phyloP scores from a whole-genome alignment of 2,329 filamentous ascomycete genomes.

The Cladosporium cucumerinum region DNA sequence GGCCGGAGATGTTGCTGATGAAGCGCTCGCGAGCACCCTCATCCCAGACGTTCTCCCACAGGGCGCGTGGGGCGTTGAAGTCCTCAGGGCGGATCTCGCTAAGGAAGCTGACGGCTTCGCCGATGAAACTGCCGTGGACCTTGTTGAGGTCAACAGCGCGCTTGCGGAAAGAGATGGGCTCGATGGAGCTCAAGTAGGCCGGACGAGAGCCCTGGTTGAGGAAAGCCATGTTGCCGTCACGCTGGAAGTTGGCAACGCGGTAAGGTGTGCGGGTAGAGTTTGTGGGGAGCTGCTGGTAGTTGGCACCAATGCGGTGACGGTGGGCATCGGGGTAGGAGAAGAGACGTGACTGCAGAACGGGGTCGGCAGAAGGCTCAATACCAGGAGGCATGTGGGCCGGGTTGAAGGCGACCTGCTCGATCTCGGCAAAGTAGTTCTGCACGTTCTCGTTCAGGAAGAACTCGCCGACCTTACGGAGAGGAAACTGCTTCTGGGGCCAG shows the following conservation, averaged over 20 bases:
- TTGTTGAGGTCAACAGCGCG: constrained; percentile 48
- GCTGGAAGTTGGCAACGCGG: constrained; percentile 62
- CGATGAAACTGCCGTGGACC: constrained; percentile 50
- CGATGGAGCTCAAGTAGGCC: constrained; percentile 54
- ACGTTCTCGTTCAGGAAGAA: constrained; percentile 53
- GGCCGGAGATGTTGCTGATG: constrained; percentile 58
- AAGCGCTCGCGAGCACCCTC: constrained; percentile 57
- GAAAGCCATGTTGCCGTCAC: constrained; percentile 68
- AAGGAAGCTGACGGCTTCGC: constrained; percentile 49
- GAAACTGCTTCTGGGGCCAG: constrained; percentile 53
- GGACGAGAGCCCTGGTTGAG: constrained; percentile 61
- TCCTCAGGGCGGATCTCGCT: constrained; percentile 53
- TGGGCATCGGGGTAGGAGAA: constrained; percentile 69
- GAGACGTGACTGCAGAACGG: constrained; percentile 65
- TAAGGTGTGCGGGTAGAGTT: constrained; percentile 55
- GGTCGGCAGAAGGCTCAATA: constrained; percentile 66
- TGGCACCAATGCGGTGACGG: constrained; percentile 55
- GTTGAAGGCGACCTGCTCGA: constrained; percentile 68
- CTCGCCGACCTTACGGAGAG: constrained; percentile 52
- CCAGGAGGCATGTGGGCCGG: constrained; percentile 65
- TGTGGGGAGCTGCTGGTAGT: constrained; percentile 59
- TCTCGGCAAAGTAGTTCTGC: constrained; percentile 63
- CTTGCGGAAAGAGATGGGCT: constrained; percentile 49
- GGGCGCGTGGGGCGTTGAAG: constrained; percentile 53
- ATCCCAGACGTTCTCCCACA: constrained; percentile 63